Conservation (phyloP, 768 basidiomycete species). For the Russula compacta region DNA sequence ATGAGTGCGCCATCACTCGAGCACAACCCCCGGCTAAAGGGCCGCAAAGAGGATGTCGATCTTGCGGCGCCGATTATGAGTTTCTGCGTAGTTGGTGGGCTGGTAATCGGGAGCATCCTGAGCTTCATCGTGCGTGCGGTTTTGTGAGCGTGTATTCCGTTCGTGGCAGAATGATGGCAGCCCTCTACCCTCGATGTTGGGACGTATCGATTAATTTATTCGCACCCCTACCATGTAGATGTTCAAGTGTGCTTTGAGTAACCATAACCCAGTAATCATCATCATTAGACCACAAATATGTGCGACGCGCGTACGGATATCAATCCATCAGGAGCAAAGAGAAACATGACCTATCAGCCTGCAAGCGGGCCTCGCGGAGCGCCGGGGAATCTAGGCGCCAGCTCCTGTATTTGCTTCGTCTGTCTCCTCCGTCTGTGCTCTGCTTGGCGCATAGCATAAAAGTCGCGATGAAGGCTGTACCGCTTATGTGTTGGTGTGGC, state of each 20-base stretch:
- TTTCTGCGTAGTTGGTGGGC: conserved; percentile 70
- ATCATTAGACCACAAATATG: not conserved
- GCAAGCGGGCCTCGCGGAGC: conserved; percentile 24
- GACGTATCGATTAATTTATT: not conserved
- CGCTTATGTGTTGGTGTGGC: conserved; percentile 51
- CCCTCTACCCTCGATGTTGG: not conserved
- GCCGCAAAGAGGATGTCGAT: conserved; percentile 70
- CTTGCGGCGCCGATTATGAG: conserved; percentile 73
- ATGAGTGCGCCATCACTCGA: conserved; percentile 76
- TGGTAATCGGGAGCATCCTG: conserved; percentile 63
- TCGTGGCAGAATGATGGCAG: conserved; percentile 25
- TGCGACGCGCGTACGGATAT: not conserved
- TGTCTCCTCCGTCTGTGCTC: conserved; percentile 70
- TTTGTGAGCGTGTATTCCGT: conserved; percentile 71
- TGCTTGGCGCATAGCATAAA: conserved; percentile 68
- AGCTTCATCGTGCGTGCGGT: conserved; percentile 73
- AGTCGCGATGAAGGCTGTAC: conserved; percentile 74
- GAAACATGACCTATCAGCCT: not conserved
- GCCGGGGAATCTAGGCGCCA: conserved; percentile 64
- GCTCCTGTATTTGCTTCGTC: conserved; percentile 52
- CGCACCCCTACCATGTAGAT: not conserved
- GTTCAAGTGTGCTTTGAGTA: not conserved
- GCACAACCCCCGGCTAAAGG: conserved; percentile 65
- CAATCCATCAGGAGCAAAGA: not conserved
- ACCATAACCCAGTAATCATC: not conserved